Evolutionary conservation across 2,329 filamentous ascomycete species (phyloP).

Genomic region (Albifimbria verrucaria): DNA sequence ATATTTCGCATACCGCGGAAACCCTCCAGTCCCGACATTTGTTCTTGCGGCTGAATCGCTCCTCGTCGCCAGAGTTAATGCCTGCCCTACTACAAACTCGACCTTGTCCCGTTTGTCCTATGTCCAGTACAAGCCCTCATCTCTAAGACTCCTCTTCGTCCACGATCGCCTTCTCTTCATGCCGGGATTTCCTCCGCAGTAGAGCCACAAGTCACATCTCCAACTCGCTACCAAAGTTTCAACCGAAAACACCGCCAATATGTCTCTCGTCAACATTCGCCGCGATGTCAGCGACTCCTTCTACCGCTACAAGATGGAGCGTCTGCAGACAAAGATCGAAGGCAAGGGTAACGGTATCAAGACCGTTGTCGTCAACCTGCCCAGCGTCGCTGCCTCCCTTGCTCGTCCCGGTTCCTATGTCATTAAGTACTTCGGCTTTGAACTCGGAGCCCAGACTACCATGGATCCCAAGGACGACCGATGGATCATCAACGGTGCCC

Average conservation of each 20-base stretch:
- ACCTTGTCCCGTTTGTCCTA: slow-evolving; percentile 47
- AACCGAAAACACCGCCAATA: slow-evolving; percentile 56
- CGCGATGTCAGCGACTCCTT: slow-evolving; percentile 97
- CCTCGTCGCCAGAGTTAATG: slow-evolving; percentile 50
- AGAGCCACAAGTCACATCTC: not conserved
- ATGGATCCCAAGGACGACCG: slow-evolving; percentile 95
- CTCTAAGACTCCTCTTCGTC: slow-evolving; percentile 48
- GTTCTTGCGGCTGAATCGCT: slow-evolving; percentile 84
- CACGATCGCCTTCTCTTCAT: slow-evolving; percentile 34
- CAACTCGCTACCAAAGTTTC: not conserved
- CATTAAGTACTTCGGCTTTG: slow-evolving; percentile 99
- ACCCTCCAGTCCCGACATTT: slow-evolving; percentile 85
- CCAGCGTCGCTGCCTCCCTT: slow-evolving; percentile 87
- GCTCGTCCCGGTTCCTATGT: slow-evolving; percentile 90
- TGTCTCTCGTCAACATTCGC: slow-evolving; percentile 98
- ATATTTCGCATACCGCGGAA: slow-evolving; percentile 94
- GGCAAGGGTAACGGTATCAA: slow-evolving; percentile 99
- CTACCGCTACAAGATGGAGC: slow-evolving; percentile 99
- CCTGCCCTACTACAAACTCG: slow-evolving; percentile 49
- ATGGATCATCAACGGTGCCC: slow-evolving; percentile 99
- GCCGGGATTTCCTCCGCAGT: not conserved
- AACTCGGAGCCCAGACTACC: slow-evolving; percentile 97
- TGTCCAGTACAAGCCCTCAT: slow-evolving; percentile 52
- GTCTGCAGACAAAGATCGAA: slow-evolving; percentile 97
- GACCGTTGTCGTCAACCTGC: slow-evolving; percentile 93